phyloP scores from a whole-genome alignment of 2,329 filamentous ascomycete species.

The Coniochaeta hoffmannii region DNA sequence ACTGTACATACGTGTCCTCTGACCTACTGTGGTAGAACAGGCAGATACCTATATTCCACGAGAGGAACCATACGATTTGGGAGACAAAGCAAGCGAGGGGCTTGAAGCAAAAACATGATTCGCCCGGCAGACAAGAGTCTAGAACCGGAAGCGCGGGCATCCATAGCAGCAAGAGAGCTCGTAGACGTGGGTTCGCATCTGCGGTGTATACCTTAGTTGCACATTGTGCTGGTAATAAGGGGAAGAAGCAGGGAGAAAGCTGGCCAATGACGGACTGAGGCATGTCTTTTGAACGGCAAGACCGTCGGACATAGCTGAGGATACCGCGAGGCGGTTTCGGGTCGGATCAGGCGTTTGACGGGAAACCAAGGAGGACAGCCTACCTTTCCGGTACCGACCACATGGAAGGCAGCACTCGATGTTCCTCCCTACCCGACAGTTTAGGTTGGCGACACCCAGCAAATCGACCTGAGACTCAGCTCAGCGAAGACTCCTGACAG shows the following conservation, averaged over 20 bases:
- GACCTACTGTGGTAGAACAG: too few species aligned
- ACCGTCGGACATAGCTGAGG: background rate
- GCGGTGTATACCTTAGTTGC: background rate
- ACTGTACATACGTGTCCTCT: background rate
- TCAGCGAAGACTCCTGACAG: background rate
- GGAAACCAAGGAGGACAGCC: background rate
- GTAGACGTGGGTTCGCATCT: background rate
- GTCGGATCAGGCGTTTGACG: background rate
- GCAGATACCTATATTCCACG: background rate
- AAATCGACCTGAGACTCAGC: background rate
- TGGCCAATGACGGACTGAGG: background rate
- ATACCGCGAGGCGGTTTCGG: background rate
- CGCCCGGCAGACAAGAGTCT: background rate
- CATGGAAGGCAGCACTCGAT: background rate
- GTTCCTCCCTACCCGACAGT: background rate
- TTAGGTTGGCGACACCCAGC: background rate
- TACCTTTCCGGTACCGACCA: background rate
- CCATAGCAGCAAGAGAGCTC: background rate
- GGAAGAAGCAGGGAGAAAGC: background rate
- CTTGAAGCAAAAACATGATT: background rate
- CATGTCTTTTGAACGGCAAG: background rate
- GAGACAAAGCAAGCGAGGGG: background rate
- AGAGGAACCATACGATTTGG: background rate
- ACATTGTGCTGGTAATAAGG: too few species aligned
- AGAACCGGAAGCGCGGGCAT: background rate